Evolutionary conservation across 495 filamentous ascomycete genomes (phyloP).

Genomic region (Alectoria sarmentosa): DNA sequence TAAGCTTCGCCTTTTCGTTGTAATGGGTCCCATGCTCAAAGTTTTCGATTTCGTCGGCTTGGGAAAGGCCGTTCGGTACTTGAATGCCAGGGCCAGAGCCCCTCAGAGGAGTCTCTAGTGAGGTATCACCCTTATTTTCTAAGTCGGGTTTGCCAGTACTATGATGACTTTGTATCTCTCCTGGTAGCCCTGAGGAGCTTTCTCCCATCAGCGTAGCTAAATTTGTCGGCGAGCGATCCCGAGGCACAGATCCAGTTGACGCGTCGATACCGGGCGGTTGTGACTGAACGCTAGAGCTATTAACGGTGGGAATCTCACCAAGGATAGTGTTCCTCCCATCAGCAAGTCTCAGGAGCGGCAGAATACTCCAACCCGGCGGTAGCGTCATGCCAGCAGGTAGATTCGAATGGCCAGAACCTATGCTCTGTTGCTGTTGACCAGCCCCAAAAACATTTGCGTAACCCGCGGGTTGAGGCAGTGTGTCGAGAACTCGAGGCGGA

Average conservation of each 20-base stretch:
- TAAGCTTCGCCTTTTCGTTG: not conserved
- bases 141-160: not conserved
- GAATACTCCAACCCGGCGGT: slow-evolving; percentile 68
- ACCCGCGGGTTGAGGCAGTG: slow-evolving; percentile 24
- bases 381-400: slow-evolving; percentile 66
- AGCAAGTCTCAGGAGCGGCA: slow-evolving; percentile 54
- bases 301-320: slow-evolving; percentile 7
- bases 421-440: slow-evolving; percentile 34
- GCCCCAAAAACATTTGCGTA: slow-evolving; percentile 30
- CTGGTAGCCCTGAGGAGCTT: not conserved
- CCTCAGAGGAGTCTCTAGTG: not conserved
- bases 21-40: not conserved
- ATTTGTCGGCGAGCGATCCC: not conserved
- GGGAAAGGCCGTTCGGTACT: not conserved
- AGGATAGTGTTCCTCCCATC: slow-evolving; percentile 17
- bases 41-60: not conserved
- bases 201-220: not conserved
- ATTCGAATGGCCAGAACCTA: slow-evolving; percentile 58
- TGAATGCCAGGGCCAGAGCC: slow-evolving; percentile 1
- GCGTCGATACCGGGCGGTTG: not conserved
- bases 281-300: not conserved
- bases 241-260: not conserved
- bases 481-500: slow-evolving; percentile 34
- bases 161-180: not conserved
- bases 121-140: not conserved